Base-by-base conservation (phyloP, 2,329 filamentous ascomycete species). In the Lasiodiplodia sp. region DNA sequence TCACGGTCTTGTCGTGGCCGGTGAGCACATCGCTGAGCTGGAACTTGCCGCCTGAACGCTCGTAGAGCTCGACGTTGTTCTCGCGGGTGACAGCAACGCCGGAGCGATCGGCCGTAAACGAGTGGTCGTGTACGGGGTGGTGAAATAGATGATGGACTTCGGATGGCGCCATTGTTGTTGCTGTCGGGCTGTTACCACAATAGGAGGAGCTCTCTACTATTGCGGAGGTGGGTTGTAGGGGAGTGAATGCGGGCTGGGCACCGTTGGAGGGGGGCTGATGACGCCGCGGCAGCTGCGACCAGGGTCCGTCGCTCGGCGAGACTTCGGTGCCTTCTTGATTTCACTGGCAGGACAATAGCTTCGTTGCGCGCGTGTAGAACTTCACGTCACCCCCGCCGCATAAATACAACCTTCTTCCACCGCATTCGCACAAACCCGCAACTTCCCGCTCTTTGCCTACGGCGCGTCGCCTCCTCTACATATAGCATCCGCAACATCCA, bases 161-260 rank as follows among this genome's bases (percentile, higher is more conserved):
- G 72, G 94, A 93, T 70, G 91, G 81, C 67, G 92, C 86, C 95
- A 98, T 98, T 70, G 66, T 86, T 66, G 66, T 65, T n/a, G 69
- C 62, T 63, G 67, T 47, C 21, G 70, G 65, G 66, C 65, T 21
- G 69, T 58, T 62, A 67, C 70, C 68, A 83, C 86, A 90, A 92
- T 93, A 96, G 93, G 93, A 96, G 93, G 85, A 92, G 88, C 93
- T 97, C 96, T 98, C 96, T 91, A 98, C 96, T 97, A 79, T 74
- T 79, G 77, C 75, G 52, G 67, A 51, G 25, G 68, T 16, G 40
- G 53, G 21, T 44, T 66, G 40, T 18, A 8, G 37, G 38, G 52
- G 51, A 31, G n/a, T 28, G 25, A 44, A 38, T 49, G 67, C 14
- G 53, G 60, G 28, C 52, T 49, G 52, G 28, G 10, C 23, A 28